Base-by-base conservation (phyloP, 2,329 filamentous ascomycete species). In the Lachnellula occidentalis region DNA sequence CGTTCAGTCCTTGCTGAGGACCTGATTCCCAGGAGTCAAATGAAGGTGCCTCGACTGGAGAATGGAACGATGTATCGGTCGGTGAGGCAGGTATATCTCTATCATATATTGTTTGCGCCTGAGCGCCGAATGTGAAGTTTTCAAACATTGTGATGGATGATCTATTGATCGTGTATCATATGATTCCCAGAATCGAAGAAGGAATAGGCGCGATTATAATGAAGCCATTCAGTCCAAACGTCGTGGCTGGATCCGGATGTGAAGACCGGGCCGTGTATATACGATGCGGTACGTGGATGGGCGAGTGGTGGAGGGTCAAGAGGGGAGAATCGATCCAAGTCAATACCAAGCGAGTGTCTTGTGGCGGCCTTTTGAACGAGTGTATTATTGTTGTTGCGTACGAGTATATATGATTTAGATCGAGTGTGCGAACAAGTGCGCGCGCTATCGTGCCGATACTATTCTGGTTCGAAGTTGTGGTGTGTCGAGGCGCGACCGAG, bases 101-200 rank as follows among this genome's bases (percentile, higher is more conserved):
- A 3, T 58, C 46, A 21, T 22, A 21, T 31, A 27, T 54, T 2
- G 45, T 48, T 21, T 60, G 61, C 27, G 63, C 54, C 36, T 55
- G 57, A 14, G 62, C 58, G 51, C 60, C 58, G 52, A 66, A 66
- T 1, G 59, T 63, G 36, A 65, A 66, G 43, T 62, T 51, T 34
- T 66, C 63, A 49, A 66, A 66, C 64, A 66, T 66, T 31, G 24
- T 61, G 51, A 34, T 37, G 12, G 39, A 15, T 21, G 19, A 14
- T 27, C 14, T 5, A 17, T 22, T 22, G n/a, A 45, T 37, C 19
- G 41, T 17, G 41, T 24, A 34, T 21, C 7, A 51, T 39, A n/a
- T 21, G n/a, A 21, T 22, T 9, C 8, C 8, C 34, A 19, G 34
- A 22, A 24, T 24, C 21, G 50, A 45, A 43, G 19, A 9, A 31